Evolutionary conservation across 1,284 basidiomycete species (phyloP), one percentile per base, ranked within the genome.

Genomic region (Tylopilus sp.): DNA sequence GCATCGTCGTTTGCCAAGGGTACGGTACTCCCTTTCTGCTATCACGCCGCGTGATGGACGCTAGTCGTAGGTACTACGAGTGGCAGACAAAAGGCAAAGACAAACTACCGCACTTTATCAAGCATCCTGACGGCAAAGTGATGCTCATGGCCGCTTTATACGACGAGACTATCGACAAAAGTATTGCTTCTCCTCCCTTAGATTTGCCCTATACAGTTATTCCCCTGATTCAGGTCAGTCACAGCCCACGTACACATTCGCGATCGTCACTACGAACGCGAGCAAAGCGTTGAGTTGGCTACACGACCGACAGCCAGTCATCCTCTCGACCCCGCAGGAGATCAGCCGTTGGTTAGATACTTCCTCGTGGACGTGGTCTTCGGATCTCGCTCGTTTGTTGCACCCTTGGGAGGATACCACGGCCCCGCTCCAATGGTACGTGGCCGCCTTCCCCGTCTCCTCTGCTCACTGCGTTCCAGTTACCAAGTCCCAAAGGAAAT

Each of bases 281-380:
- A 78, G 77, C 60, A 76, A 77, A 48, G 76, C 82, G 10, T 74
- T 91, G 47, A 70, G 73, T 10, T 93, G 89, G 86, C 73, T 96
- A 28, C 95, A 97, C 66, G 90, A 96, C 60, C 83, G 95, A 15
- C 94, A 96, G 73, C 95, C 95, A 3, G 89, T 94, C 44, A 87
- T 97, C 43, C 77, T 98, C 2, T 74, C 81, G 2, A 74, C 75
- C 1, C 61, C 73, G 39, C 74, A 81, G 4, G 83, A 87, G 6
- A 72, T 94, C 33, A 63, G 74, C 11, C 64, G 67, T 19, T 98
- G 95, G 95, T 77, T 98, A 10, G 88, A 95, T 63, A 86, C 81
- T 11, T 80, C 76, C 9, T 76, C 77, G 2, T 74, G 76, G 43
- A 69, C 63, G 19, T 92, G 86, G 91, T 76, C 77, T 11, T 62